Conservation (phyloP, 2,329 filamentous ascomycete species). For the Rugonectria rugulosa region DNA sequence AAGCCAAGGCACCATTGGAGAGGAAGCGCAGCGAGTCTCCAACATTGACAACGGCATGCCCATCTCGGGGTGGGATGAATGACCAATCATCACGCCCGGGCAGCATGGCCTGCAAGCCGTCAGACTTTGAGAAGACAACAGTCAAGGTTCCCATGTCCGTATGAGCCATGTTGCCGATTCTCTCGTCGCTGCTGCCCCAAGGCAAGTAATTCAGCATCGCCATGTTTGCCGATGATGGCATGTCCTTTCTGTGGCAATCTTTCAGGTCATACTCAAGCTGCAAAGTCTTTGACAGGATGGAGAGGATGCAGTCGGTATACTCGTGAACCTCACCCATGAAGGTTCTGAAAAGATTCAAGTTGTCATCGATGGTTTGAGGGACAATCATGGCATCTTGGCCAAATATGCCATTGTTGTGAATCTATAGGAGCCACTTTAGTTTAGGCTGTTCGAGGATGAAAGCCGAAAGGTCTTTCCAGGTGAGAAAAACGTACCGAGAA, state of each 20-base stretch:
- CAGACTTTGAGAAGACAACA: constrained; percentile 30
- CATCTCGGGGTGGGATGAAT: constrained; percentile 24
- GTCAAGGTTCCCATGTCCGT: constrained; percentile 32
- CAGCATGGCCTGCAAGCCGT: constrained; percentile 28
- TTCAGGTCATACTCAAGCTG: constrained; percentile 2
- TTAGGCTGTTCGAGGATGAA: not conserved
- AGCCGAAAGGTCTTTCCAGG: not conserved
- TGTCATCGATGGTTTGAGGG: constrained; percentile 11
- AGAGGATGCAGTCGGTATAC: constrained; percentile 17
- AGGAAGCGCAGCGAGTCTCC: constrained; percentile 27
- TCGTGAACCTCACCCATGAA: constrained; percentile 18
- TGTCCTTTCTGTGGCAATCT: constrained; percentile 20
- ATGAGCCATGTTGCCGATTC: constrained; percentile 29
- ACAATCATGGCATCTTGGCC: constrained; percentile 11
- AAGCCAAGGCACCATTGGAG: constrained; percentile 19
- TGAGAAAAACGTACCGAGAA: constrained; percentile 5
- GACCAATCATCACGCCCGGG: constrained; percentile 27
- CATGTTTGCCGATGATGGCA: constrained; percentile 25
- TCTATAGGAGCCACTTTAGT: constrained; percentile 3
- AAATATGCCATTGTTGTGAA: constrained; percentile 19
- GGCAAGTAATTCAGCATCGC: constrained; percentile 27
- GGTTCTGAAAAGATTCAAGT: constrained; percentile 9
- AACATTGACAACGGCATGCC: constrained; percentile 19
- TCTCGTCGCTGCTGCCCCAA: constrained; percentile 21
- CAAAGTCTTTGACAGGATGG: constrained; percentile 6